phyloP scores from a whole-genome alignment of 306 rosid species.

The Begonia loranthoides region DNA sequence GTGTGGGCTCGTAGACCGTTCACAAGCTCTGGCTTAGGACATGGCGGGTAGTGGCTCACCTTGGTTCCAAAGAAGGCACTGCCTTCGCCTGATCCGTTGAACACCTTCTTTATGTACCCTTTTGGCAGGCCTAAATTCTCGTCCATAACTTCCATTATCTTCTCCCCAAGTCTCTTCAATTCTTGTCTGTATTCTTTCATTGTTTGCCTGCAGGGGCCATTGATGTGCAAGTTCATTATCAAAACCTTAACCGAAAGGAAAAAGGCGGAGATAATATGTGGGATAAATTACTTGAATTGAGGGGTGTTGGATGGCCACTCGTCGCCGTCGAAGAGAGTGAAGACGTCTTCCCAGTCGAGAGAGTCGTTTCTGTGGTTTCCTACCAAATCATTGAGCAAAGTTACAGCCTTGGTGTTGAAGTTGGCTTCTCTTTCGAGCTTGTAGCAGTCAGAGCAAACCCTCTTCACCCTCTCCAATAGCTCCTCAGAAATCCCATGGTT shows the following conservation, averaged over 20 bases:
- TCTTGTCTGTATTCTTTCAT: constrained; percentile 65
- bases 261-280: background rate
- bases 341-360: constrained; percentile 95
- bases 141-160: constrained; percentile 75
- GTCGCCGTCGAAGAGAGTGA: constrained; percentile 54
- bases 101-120: constrained; percentile 66
- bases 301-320: constrained; percentile 71
- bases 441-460: constrained; percentile 46
- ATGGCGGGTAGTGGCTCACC: constrained; percentile 97
- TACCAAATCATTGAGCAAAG: constrained; percentile 33
- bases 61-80: constrained; percentile 85
- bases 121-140: constrained; percentile 65
- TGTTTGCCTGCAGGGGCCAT: constrained; percentile 44
- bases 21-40: constrained; percentile 68
- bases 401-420: constrained; percentile 46
- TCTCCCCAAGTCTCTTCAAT: constrained; percentile 55
- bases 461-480: constrained; percentile 88
- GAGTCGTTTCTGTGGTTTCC: constrained; percentile 47
- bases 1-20: constrained; percentile 94
- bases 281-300: constrained; percentile 53
- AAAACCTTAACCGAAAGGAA: background rate
- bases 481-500: constrained; percentile 88
- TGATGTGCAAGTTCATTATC: background rate
- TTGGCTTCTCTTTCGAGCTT: constrained; percentile 67
- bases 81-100: constrained; percentile 50